Percentiles rank a stretch among this genome's conserved stretches.
These are phyloP conservation scores for Fragaria iinumae DNA, from an alignment of 306 rosid genomes.

Conservation along the genomic window DNA sequence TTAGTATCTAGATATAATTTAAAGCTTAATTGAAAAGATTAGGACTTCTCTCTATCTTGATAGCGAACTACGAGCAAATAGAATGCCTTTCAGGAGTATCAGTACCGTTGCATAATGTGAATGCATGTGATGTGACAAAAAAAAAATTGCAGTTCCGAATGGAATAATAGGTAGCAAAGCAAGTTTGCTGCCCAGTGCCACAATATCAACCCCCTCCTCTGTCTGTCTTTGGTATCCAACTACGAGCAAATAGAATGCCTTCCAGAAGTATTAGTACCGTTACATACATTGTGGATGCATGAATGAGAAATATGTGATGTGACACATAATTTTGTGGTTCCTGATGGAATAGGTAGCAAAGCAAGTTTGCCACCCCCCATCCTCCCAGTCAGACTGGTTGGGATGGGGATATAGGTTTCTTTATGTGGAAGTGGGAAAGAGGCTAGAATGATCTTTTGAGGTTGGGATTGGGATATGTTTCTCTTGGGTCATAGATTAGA, in stretches of 20 bases:
- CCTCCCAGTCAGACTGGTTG: no score
- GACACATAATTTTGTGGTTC: no score
- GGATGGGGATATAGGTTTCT: not conserved
- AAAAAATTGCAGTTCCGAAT: not conserved
- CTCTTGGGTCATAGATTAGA: not conserved
- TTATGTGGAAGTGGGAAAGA: not conserved
- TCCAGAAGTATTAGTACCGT: no score
- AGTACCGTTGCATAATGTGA: not conserved
- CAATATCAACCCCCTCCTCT: no score
- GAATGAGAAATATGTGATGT: no score
- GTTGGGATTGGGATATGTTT: not conserved
- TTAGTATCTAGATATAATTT: not conserved
- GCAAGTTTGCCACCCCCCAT: not conserved
- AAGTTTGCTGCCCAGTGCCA: no score
- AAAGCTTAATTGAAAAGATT: not conserved
- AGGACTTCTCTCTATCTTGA: not conserved
- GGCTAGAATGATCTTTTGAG: not conserved
- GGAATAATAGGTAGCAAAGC: not conserved
- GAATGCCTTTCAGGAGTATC: not conserved
- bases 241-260: no score
- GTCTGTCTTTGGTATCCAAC: no score
- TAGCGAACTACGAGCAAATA: not conserved
- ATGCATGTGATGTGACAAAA: not conserved
- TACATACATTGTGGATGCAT: no score
- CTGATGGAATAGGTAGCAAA: not conserved